Evolutionary conservation across 2,329 filamentous ascomycete genomes (phyloP).

Genomic region (Chaetomium sp.): DNA sequence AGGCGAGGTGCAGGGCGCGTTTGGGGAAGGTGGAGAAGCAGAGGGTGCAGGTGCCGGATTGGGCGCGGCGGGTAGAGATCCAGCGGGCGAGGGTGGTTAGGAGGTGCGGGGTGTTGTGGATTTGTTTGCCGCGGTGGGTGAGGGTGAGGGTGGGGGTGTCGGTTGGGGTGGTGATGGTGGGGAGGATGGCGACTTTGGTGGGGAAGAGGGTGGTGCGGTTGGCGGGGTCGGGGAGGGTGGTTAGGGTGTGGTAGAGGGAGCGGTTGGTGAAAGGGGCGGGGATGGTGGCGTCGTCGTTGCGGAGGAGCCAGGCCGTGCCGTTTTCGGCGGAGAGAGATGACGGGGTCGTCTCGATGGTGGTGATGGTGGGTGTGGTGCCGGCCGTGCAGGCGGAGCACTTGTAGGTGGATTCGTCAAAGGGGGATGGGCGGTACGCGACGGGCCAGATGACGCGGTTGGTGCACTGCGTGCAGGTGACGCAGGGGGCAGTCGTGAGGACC

Average conservation of each 20-base stretch:
- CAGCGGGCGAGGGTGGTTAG: slow-evolving; percentile 42
- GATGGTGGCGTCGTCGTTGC: slow-evolving; percentile 44
- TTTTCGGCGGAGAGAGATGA: slow-evolving; percentile 46
- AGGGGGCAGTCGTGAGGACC: slow-evolving; percentile 39
- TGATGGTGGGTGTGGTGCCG: slow-evolving; percentile 41
- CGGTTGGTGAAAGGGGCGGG: slow-evolving; percentile 43
- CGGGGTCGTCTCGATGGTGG: slow-evolving; percentile 44
- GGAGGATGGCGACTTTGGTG: slow-evolving; percentile 38
- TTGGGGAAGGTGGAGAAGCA: slow-evolving; percentile 48
- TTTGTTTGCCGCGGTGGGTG: slow-evolving; percentile 44
- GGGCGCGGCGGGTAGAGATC: slow-evolving; percentile 43
- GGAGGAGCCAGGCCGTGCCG: slow-evolving; percentile 48
- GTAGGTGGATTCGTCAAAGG: slow-evolving; percentile 41
- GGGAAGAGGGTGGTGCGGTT: slow-evolving; percentile 40
- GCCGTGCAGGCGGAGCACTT: slow-evolving; percentile 47
- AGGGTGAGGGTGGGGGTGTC: no score
- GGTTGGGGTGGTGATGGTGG: neutral
- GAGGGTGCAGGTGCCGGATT: slow-evolving; percentile 48
- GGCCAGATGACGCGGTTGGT: slow-evolving; percentile 53
- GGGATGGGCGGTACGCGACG: slow-evolving; percentile 44
- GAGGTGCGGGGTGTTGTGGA: slow-evolving; percentile 46
- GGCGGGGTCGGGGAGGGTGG: slow-evolving; percentile 18
- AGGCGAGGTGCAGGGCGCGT: slow-evolving; percentile 45
- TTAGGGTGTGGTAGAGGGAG: slow-evolving; percentile 46
- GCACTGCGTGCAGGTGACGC: slow-evolving; percentile 50